Evolutionary conservation across 2,329 filamentous ascomycete genomes (phyloP).

Genomic region (Microdochium paspali): DNA sequence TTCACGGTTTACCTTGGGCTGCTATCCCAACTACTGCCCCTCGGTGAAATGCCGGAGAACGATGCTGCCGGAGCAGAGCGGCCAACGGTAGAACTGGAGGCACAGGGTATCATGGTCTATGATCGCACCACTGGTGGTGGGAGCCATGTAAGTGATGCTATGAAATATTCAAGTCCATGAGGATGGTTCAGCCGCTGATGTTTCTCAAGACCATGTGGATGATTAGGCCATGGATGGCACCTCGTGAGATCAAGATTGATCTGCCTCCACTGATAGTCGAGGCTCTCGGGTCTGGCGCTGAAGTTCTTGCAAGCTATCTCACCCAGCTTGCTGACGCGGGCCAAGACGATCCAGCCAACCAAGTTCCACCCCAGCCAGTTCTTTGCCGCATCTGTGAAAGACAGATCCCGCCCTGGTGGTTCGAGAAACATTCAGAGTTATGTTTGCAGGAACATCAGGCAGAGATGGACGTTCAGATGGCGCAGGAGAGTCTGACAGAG

Average conservation of each 20-base stretch:
- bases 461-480: conserved; percentile 95
- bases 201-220: conserved; percentile 90
- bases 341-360: conserved; percentile 62
- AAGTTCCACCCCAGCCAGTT: conserved; percentile 74
- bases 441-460: conserved; percentile 93
- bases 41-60: conserved; percentile 27
- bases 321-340: conserved; percentile 81
- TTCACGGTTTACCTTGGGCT: conserved; percentile 66
- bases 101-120: conserved; percentile 97
- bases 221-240: conserved; percentile 82
- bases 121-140: conserved; percentile 78
- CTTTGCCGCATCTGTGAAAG: conserved; percentile 96
- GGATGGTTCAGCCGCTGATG: conserved; percentile 13
- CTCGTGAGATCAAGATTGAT: conserved; percentile 92
- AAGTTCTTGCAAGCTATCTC: conserved; percentile 88
- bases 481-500: conserved; percentile 84
- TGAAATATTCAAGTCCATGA: neutral
- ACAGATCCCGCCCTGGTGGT: conserved; percentile 98
- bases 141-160: conserved; percentile 64
- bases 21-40: conserved; percentile 51
- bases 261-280: conserved; percentile 83
- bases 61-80: conserved; percentile 29
- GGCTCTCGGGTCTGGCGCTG: conserved; percentile 85
- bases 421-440: conserved; percentile 95
- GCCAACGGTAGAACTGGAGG: conserved; percentile 70